Conservation (phyloP, 2,329 filamentous ascomycete genomes). For the Ascosphaera apis region DNA sequence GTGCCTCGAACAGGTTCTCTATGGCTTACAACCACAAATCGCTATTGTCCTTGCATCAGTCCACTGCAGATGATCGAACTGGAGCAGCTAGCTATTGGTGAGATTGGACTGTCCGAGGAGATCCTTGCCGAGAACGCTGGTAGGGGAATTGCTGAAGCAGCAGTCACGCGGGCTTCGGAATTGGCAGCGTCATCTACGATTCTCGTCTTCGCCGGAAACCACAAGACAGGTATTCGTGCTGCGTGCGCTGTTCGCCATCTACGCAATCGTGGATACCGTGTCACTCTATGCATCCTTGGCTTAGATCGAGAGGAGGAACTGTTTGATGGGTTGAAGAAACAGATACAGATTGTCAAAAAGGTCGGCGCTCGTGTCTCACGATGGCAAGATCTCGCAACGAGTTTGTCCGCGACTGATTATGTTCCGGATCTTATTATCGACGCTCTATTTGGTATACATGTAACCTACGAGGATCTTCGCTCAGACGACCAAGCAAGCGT, state of each 20-base stretch:
- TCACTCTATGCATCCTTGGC: constrained; percentile 64
- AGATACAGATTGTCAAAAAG: constrained; percentile 63
- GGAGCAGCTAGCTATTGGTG: constrained; percentile 72
- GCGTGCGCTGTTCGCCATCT: constrained; percentile 72
- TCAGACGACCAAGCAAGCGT: constrained; percentile 62
- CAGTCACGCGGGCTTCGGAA: constrained; percentile 45
- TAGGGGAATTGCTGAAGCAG: constrained; percentile 58
- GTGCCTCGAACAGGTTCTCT: constrained; percentile 21
- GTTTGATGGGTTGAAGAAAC: constrained; percentile 55
- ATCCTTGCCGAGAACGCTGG: constrained; percentile 85
- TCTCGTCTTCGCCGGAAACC: constrained; percentile 83
- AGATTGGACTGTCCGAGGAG: constrained; percentile 68
- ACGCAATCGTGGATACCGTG: constrained; percentile 56
- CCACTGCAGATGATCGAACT: constrained; percentile 77
- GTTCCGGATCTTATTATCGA: constrained; percentile 68
- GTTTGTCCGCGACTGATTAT: constrained; percentile 29
- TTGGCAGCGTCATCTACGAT: constrained; percentile 31
- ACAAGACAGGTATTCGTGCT: constrained; percentile 65
- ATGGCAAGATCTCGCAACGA: constrained; percentile 34
- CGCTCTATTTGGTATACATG: constrained; percentile 64
- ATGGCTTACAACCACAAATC: constrained; percentile 29
- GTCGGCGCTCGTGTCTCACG: constrained; percentile 52
- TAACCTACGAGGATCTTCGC: constrained; percentile 70
- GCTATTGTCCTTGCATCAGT: constrained; percentile 33
- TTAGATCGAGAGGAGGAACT: constrained; percentile 64